Evolutionary conservation across 331 rosid genomes (phyloP).

Genomic region (Saraca asoca): DNA sequence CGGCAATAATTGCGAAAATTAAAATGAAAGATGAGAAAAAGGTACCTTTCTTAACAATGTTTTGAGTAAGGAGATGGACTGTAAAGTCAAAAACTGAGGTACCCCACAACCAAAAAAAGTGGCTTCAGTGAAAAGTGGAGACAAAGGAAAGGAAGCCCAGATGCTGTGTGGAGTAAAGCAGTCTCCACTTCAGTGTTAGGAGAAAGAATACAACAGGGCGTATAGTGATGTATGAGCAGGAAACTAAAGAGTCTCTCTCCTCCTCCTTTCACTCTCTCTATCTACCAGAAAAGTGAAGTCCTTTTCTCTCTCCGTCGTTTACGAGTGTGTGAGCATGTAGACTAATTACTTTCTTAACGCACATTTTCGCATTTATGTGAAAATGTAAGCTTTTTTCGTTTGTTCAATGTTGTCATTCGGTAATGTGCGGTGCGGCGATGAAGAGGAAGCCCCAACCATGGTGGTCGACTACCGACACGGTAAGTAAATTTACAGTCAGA

Average conservation of each 20-base stretch:
- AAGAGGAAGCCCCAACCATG: neutral
- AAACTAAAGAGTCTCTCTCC: conserved; percentile 16
- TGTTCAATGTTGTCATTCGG: neutral
- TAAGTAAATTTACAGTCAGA: too few species aligned
- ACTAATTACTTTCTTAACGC: conserved; percentile 23
- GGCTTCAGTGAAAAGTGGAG: conserved; percentile 16
- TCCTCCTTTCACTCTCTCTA: neutral
- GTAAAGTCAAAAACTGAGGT: conserved; percentile 48
- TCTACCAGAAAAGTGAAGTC: conserved; percentile 29
- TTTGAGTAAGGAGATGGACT: conserved; percentile 44
- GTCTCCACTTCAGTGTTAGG: conserved; percentile 29
- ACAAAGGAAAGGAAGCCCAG: conserved; percentile 17
- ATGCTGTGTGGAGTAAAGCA: conserved; percentile 39
- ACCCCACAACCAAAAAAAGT: conserved; percentile 45
- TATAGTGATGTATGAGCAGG: conserved; percentile 2
- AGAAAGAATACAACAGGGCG: conserved; percentile 36
- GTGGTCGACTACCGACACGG: too few species aligned
- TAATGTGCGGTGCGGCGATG: neutral
- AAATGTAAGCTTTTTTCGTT: neutral
- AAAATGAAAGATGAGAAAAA: conserved; percentile 32
- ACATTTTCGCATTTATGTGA: conserved; percentile 25
- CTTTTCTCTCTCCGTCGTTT: conserved; percentile 6
- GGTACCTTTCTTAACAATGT: conserved; percentile 51
- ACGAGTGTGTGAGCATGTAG: too few species aligned
- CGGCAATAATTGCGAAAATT: conserved; percentile 39